Percentiles rank a stretch among this genome's conserved stretches.
Evolutionary conservation across 331 rosid genomes (phyloP).

Genomic region (Saraca asoca): DNA sequence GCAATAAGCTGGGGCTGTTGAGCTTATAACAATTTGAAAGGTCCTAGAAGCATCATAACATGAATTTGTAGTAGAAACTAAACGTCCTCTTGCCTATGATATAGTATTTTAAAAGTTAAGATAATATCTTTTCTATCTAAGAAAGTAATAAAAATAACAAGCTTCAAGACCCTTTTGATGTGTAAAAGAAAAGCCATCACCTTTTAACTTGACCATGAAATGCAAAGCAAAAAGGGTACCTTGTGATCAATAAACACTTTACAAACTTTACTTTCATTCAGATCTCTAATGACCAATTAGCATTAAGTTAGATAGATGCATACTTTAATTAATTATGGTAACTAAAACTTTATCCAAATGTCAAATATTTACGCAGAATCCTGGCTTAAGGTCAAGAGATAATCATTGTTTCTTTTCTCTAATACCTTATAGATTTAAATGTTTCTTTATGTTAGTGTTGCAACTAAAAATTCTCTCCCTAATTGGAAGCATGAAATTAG

Average conservation of each 20-base stretch:
- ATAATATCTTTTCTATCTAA: slow-evolving; percentile 36
- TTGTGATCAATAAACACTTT: slow-evolving; percentile 54
- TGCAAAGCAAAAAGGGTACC: slow-evolving; percentile 36
- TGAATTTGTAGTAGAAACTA: slow-evolving; percentile 41
- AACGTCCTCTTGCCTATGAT: slow-evolving; percentile 1
- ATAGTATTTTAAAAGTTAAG: slow-evolving; percentile 35
- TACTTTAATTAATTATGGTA: slow-evolving; percentile 38
- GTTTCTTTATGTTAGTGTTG: slow-evolving; percentile 56
- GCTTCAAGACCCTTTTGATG: slow-evolving; percentile 44
- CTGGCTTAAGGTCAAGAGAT: slow-evolving; percentile 61
- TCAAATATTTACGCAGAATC: slow-evolving; percentile 59
- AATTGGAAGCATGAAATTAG: slow-evolving; percentile 58
- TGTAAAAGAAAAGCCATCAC: slow-evolving; percentile 36
- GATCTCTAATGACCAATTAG: slow-evolving; percentile 58
- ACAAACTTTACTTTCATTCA: slow-evolving; percentile 34
- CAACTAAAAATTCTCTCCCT: slow-evolving; percentile 57
- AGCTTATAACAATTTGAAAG: slow-evolving; percentile 39
- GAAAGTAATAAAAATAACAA: slow-evolving; percentile 41
- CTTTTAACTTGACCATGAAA: slow-evolving; percentile 33
- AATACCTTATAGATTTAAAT: slow-evolving; percentile 45
- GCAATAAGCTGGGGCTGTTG: slow-evolving; percentile 51
- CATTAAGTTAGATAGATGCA: slow-evolving; percentile 45
- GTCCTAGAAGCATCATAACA: slow-evolving; percentile 54
- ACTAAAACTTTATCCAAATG: slow-evolving; percentile 37
- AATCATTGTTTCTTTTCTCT: slow-evolving; percentile 28